Evolutionary conservation across 345 rosid genomes (phyloP).

Genomic region (Iberis pinnata): DNA sequence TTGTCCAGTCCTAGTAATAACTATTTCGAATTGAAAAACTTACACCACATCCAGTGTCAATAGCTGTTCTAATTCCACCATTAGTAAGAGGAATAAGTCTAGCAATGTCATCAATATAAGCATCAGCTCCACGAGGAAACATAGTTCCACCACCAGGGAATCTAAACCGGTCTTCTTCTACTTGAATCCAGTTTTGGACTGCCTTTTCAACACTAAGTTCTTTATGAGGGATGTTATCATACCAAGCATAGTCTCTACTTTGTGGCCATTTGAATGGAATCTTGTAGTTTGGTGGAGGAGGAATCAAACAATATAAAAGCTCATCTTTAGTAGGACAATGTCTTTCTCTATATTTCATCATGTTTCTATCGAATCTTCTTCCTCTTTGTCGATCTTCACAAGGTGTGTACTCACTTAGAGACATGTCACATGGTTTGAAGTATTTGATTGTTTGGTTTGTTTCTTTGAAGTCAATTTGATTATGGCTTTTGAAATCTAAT

Average conservation of each 20-base stretch:
- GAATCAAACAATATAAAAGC: conserved; percentile 62
- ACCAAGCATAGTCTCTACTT: conserved; percentile 96
- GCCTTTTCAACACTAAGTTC: conserved; percentile 97
- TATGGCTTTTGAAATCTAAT: conserved; percentile 74
- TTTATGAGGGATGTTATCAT: conserved; percentile 84
- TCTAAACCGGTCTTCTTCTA: conserved; percentile 76
- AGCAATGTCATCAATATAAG: conserved; percentile 77
- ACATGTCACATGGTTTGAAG: conserved; percentile 66
- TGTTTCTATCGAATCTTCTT: conserved; percentile 63
- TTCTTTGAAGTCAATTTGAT: conserved; percentile 43
- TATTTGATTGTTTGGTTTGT: conserved; percentile 29
- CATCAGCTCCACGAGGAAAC: conserved; percentile 95
- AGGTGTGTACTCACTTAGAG: conserved; percentile 78
- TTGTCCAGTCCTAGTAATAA: too few species aligned
- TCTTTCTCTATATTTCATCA: conserved; percentile 84
- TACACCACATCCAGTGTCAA: conserved; percentile 98
- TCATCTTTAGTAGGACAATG: conserved; percentile 84
- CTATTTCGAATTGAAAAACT: conserved; percentile 26
- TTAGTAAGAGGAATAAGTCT: conserved; percentile 63
- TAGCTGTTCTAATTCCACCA: conserved; percentile 78
- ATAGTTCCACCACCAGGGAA: conserved; percentile 98
- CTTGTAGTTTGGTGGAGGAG: conserved; percentile 93
- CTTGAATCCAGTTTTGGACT: conserved; percentile 94
- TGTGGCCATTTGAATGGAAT: conserved; percentile 96
- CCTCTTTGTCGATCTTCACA: conserved; percentile 71